Conservation (phyloP, 1,139 yeast species). For the Candida sanyaensis region DNA sequence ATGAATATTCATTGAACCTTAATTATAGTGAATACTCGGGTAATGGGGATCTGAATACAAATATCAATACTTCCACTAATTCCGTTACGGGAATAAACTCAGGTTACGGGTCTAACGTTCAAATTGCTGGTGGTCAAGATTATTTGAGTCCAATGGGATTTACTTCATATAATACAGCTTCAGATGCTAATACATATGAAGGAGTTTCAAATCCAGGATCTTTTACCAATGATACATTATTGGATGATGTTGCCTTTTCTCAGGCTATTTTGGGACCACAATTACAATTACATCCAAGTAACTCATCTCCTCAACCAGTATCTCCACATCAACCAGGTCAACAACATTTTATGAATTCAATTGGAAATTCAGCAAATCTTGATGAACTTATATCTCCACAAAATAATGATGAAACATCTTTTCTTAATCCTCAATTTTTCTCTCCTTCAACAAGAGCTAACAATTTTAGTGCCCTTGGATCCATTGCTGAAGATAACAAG, state of each 20-base stretch:
- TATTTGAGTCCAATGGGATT: constrained; percentile 16
- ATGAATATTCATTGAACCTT: constrained; percentile 16
- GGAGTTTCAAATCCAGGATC: constrained; percentile 19
- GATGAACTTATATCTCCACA: constrained; percentile 42
- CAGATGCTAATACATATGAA: constrained; percentile 9
- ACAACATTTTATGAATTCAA: constrained; percentile 17
- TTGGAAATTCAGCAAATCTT: constrained; percentile 22
- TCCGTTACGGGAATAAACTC: constrained; percentile 8
- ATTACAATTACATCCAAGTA: constrained; percentile 15
- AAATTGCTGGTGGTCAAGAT: constrained; percentile 10
- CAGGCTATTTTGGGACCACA: constrained; percentile 16
- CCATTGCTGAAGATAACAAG: constrained; percentile 31
- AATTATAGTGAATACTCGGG: constrained; percentile 13
- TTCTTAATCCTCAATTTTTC: constrained; percentile 43
- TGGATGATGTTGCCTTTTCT: constrained; percentile 29
- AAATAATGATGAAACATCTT: constrained; percentile 20
- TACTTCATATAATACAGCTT: constrained; percentile 7
- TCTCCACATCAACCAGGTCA: constrained; percentile 14
- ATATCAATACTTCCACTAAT: constrained; percentile 4
- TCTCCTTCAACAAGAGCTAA: constrained; percentile 35
- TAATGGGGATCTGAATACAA: constrained; percentile 3
- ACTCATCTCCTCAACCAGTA: constrained; percentile 11
- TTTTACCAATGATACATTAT: constrained; percentile 33
- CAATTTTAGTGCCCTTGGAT: constrained; percentile 29
- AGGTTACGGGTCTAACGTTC: constrained; percentile 12